These are phyloP conservation scores for Alternaria ethzedia DNA, from an alignment of 2,329 filamentous ascomycete genomes.

Conservation along the genomic window DNA sequence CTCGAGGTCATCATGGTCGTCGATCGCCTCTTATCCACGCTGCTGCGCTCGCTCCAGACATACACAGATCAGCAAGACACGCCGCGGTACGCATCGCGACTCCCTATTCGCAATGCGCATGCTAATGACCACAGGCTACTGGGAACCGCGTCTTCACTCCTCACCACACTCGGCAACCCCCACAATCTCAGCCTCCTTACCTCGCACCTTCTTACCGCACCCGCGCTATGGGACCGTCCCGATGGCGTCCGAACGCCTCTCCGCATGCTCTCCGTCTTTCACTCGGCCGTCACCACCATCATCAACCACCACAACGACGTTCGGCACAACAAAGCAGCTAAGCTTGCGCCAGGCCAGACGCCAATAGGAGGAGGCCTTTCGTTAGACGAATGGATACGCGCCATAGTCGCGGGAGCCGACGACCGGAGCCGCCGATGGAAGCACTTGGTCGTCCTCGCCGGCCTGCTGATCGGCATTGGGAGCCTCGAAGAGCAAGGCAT, in stretches of 20 bases:
- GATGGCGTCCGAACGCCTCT: conserved; percentile 68
- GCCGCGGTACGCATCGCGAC: conserved; percentile 55
- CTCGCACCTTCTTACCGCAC: conserved; percentile 73
- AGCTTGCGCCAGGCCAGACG: conserved; percentile 37
- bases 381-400: conserved; percentile 64
- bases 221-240: conserved; percentile 71
- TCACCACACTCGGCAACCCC: conserved; percentile 74
- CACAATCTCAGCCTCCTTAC: conserved; percentile 76
- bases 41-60: conserved; percentile 68
- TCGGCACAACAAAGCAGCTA: conserved; percentile 33
- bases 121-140: conserved; percentile 54
- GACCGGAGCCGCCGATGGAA: conserved; percentile 75
- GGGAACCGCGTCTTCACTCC: conserved; percentile 70
- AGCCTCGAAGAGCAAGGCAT: conserved; percentile 53
- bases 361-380: conserved; percentile 55
- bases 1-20: conserved; percentile 62
- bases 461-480: conserved; percentile 76
- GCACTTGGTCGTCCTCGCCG: conserved; percentile 80
- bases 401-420: conserved; percentile 65
- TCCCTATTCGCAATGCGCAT: conserved; percentile 19
- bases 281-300: conserved; percentile 67
- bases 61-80: conserved; percentile 66
- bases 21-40: conserved; percentile 70
- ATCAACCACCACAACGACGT: conserved; percentile 56
- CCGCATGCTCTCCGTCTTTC: conserved; percentile 73